Base-by-base conservation (phyloP, 2,329 filamentous ascomycete species). In the Alternaria angustiovoidea region DNA sequence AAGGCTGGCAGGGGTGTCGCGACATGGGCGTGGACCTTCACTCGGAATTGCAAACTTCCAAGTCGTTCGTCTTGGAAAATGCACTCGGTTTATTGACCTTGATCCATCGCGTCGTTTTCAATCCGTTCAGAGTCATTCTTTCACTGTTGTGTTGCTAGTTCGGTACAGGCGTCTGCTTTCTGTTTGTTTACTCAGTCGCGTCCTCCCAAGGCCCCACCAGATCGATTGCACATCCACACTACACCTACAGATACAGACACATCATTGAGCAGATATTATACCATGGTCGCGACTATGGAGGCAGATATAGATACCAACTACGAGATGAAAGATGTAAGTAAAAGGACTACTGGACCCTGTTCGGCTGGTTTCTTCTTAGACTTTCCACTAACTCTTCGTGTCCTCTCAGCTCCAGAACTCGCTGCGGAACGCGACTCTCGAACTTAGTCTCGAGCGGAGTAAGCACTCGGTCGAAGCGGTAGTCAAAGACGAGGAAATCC, bases 401-500 rank as follows among this genome's bases (percentile, higher is more conserved):
- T 41, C 18, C 38, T 22, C n/a, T 22, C 62, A 83, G 76, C 75
- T 82, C 66, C 78, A 84, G 66, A 81, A 85, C 72, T 80, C 84
- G 41, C 79, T 88, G 47, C 81, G 82, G 57, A 86, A 83, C 47
- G 77, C 83, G 42, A 78, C 75, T 16, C 84, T 93, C 54, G 92
- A 96, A 75, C 80, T 91, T 62, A 87, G 87, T 69, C 92, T 94
- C 75, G 87, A 90, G 66, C 84, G 85, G 61, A 86, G 85, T 65
- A 79, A 86, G 55, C 88, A 90, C 67, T 83, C 88, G 55, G 86
- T 90, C 36, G 86, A 91, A 54, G 81, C 89, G 11, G 83, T 96
- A 56, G 81, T 87, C 66, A 91, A 91, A 70, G 88, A 93, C 65
- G 94, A 98, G 76, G 87, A 89, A 61, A 83, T 87, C 39, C 88